These are phyloP conservation scores for Chaetoceros tenuissimus DNA, from an alignment of 108 stramenopile genomes.

Conservation along the genomic window DNA sequence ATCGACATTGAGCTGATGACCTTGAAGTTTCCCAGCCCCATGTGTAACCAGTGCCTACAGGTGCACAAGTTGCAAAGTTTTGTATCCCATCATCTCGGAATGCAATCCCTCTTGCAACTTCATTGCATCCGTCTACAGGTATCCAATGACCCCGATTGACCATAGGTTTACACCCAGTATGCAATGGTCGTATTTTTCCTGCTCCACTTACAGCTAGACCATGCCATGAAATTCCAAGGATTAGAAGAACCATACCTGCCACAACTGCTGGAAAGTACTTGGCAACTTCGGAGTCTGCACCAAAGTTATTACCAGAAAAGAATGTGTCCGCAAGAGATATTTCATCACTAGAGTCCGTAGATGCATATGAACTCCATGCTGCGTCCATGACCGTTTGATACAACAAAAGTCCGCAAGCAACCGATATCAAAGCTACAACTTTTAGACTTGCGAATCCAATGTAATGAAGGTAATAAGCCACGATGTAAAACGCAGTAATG, in stretches of 20 bases:
- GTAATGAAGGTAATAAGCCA: conserved; percentile 33
- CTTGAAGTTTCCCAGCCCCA: conserved; percentile 67
- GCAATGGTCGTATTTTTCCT: conserved; percentile 42
- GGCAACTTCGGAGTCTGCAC: background rate
- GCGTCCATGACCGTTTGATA: conserved; percentile 44
- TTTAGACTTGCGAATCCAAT: conserved; percentile 25
- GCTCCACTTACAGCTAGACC: conserved; percentile 49
- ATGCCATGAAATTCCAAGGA: conserved; percentile 50
- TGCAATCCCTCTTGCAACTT: conserved; percentile 49
- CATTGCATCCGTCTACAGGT: conserved; percentile 68
- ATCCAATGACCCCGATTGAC: conserved; percentile 72
- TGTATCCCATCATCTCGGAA: conserved; percentile 46
- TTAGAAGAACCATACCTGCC: conserved; percentile 33
- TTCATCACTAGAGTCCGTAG: background rate
- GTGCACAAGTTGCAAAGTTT: conserved; percentile 48
- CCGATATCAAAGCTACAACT: conserved; percentile 26
- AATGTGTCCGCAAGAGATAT: background rate
- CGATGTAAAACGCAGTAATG: conserved; percentile 30
- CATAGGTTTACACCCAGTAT: conserved; percentile 38
- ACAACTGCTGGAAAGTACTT: conserved; percentile 14
- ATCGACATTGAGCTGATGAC: conserved; percentile 50
- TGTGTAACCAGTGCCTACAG: conserved; percentile 24
- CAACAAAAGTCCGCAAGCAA: conserved; percentile 40
- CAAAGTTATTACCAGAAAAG: background rate
- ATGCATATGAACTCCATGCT: conserved; percentile 23